Evolutionary conservation across 1,139 yeast genomes (phyloP).

Genomic region (Diutina neorugosa): DNA sequence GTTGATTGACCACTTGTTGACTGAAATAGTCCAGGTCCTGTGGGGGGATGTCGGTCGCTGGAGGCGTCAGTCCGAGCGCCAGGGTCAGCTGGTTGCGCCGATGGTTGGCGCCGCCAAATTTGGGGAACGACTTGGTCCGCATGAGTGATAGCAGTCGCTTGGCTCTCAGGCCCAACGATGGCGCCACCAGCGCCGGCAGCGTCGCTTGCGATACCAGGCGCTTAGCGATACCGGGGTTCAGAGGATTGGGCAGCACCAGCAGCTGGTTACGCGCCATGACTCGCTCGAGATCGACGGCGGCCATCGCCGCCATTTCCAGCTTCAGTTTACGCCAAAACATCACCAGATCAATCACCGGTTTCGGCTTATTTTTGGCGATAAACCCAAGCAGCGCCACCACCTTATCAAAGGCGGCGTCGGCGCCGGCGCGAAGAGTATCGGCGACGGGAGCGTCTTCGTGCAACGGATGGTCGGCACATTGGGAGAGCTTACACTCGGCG

Average conservation of each 20-base stretch:
- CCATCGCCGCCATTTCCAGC: slow-evolving; percentile 73
- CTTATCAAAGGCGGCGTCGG: slow-evolving; percentile 76
- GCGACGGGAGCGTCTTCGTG: slow-evolving; percentile 73
- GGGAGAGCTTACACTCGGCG: slow-evolving; percentile 75
- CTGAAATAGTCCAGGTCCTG: not conserved
- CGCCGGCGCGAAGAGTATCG: slow-evolving; percentile 76
- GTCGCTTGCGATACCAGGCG: not conserved
- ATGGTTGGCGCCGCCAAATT: not conserved
- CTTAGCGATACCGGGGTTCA: slow-evolving; percentile 1
- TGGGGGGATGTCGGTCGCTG: no score
- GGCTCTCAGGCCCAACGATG: not conserved
- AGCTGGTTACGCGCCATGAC: not conserved
- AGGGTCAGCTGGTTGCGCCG: not conserved
- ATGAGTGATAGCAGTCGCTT: slow-evolving; percentile 1
- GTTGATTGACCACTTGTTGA: slow-evolving; percentile 9
- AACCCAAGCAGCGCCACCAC: slow-evolving; percentile 80
- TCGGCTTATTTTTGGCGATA: slow-evolving; percentile 81
- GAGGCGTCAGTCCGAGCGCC: not conserved
- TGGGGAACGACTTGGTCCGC: not conserved
- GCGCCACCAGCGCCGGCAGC: not conserved
- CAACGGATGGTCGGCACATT: slow-evolving; percentile 58
- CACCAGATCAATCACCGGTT: slow-evolving; percentile 92
- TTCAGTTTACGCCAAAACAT: slow-evolving; percentile 96
- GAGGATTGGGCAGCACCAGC: not conserved
- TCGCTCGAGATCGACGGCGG: slow-evolving; percentile 47